Conservation (phyloP, 2,329 filamentous ascomycete genomes). For the Fusarium sp. region DNA sequence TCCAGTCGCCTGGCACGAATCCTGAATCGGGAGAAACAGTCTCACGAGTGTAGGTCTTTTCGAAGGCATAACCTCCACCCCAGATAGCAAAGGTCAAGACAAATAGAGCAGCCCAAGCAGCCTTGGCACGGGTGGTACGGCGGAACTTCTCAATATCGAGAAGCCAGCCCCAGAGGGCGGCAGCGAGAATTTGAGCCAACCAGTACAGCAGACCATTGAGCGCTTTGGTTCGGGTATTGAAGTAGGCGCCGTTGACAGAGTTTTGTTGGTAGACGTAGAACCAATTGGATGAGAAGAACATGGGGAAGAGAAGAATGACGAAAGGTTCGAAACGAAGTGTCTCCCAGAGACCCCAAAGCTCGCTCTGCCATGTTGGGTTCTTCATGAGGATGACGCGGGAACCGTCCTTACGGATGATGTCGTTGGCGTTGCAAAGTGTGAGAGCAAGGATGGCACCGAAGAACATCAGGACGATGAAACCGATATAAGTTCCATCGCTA, state of each 20-base stretch:
- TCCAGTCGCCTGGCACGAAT: conserved; percentile 68
- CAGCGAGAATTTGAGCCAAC: conserved; percentile 80
- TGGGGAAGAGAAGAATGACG: conserved; percentile 79
- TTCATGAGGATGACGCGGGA: conserved; percentile 88
- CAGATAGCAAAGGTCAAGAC: conserved; percentile 80
- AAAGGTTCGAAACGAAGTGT: conserved; percentile 76
- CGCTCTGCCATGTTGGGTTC: conserved; percentile 86
- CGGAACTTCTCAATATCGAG: conserved; percentile 72
- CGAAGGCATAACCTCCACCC: conserved; percentile 85
- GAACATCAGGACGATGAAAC: conserved; percentile 86
- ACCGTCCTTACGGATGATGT: conserved; percentile 80
- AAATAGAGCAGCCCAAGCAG: conserved; percentile 71
- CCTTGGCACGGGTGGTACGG: conserved; percentile 75
- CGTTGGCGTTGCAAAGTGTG: conserved; percentile 75
- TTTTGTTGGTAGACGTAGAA: conserved; percentile 87
- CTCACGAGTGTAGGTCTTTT: conserved; percentile 54
- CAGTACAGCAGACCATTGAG: conserved; percentile 80
- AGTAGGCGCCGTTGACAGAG: conserved; percentile 75
- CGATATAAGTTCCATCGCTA: conserved; percentile 85
- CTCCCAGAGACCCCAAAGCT: conserved; percentile 80
- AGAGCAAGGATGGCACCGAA: conserved; percentile 77
- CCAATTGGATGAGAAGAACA: conserved; percentile 87
- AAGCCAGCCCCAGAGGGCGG: conserved; percentile 76
- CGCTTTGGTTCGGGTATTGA: conserved; percentile 79
- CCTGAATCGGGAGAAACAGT: conserved; percentile 17